These are phyloP conservation scores for Asterella californica DNA, from an alignment of 225 moss, liverwort and hornwort genomes.

Conservation along the genomic window DNA sequence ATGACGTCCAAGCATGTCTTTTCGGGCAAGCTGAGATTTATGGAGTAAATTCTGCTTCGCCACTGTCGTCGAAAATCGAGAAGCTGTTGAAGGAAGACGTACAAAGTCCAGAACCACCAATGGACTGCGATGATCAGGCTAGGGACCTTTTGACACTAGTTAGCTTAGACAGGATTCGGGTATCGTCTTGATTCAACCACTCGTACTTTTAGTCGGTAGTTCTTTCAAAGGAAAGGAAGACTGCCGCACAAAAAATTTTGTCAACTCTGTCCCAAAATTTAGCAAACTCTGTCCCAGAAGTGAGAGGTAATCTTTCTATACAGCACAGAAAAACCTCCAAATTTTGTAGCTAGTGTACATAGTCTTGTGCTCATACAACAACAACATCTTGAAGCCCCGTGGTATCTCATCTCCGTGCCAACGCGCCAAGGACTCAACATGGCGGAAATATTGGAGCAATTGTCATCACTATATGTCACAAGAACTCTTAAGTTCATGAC, in stretches of 20 bases:
- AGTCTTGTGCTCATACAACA: neutral
- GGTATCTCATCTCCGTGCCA: no score
- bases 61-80: neutral
- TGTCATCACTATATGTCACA: no score
- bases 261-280: no score
- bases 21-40: constrained; percentile 9
- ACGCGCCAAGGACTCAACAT: no score
- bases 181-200: neutral
- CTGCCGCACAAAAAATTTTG: neutral
- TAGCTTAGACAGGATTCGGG: constrained; percentile 1
- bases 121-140: neutral
- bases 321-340: neutral
- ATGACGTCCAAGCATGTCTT: constrained; percentile 38
- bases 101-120: neutral
- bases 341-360: neutral
- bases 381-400: neutral
- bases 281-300: neutral
- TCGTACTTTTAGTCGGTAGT: neutral
- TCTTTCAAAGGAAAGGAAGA: neutral
- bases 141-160: neutral
- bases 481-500: no score
- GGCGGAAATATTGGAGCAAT: no score
- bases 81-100: neutral
- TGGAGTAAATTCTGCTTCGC: neutral
- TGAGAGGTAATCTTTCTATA: neutral